Percentiles rank a stretch among this genome's conserved stretches.
phyloP scores from a whole-genome alignment of 1,284 basidiomycete genomes.

The Austroboletus olivaceoglutinosus region DNA sequence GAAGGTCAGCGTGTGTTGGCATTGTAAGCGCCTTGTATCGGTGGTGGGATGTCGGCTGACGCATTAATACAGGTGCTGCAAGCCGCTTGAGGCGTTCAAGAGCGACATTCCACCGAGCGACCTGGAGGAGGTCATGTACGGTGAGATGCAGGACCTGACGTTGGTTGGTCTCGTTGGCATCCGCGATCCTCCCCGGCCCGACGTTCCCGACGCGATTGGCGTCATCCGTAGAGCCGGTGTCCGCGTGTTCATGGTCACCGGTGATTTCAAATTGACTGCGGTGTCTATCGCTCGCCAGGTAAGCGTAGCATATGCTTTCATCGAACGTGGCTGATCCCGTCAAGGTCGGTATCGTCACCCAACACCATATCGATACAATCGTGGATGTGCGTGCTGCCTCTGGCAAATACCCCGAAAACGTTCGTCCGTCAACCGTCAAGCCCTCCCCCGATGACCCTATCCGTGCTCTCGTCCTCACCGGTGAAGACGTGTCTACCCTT shows the following conservation, averaged over 20 bases:
- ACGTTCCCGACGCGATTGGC: conserved; percentile 47
- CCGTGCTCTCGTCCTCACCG: conserved; percentile 43
- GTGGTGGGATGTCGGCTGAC: neutral
- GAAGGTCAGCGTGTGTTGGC: conserved; percentile 63
- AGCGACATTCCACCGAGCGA: conserved; percentile 34
- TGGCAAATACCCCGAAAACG: conserved; percentile 23
- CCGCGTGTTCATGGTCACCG: conserved; percentile 58
- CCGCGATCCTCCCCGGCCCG: conserved; percentile 56
- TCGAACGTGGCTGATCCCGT: neutral
- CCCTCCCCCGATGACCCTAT: conserved; percentile 30
- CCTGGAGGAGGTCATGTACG: conserved; percentile 38
- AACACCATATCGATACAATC: conserved; percentile 42
- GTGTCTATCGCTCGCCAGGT: conserved; percentile 45
- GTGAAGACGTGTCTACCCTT: conserved; percentile 45
- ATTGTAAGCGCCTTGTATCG: conserved; percentile 28
- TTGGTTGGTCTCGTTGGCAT: conserved; percentile 60
- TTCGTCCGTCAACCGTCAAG: conserved; percentile 31
- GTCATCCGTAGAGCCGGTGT: conserved; percentile 48
- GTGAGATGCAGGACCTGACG: conserved; percentile 43
- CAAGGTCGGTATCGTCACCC: conserved; percentile 59
- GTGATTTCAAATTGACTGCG: conserved; percentile 48
- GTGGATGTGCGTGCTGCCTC: conserved; percentile 24
- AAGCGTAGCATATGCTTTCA: neutral
- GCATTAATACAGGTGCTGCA: conserved; percentile 21
- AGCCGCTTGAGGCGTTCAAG: conserved; percentile 33